phyloP scores from a whole-genome alignment of 176 grass and related monocot species.

The Carex myosuroides region DNA sequence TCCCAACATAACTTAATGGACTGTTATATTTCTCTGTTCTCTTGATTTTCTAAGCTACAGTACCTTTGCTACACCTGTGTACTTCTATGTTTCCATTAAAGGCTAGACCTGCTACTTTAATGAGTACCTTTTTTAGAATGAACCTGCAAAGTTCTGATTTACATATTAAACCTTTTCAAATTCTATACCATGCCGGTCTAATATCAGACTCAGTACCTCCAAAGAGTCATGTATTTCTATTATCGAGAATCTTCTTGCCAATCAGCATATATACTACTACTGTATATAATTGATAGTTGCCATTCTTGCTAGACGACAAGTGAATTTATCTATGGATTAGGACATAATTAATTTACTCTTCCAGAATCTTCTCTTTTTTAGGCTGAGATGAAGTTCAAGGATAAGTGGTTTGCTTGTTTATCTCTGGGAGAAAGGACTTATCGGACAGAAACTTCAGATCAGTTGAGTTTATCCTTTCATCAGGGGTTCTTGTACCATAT shows the following conservation, averaged over 20 bases:
- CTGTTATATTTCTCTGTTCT: background rate
- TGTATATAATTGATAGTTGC: background rate
- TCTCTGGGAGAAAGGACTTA: constrained; percentile 88
- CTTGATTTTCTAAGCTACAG: background rate
- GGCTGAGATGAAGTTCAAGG: constrained; percentile 94
- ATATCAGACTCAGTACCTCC: no score
- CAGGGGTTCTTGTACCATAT: background rate
- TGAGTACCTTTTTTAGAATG: background rate
- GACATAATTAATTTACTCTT: background rate
- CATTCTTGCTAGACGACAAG: background rate
- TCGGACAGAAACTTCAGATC: constrained; percentile 72
- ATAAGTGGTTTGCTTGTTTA: constrained; percentile 89
- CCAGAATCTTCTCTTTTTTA: constrained; percentile 18
- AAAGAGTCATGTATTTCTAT: background rate
- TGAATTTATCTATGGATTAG: background rate
- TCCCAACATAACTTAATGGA: background rate
- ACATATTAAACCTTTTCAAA: background rate
- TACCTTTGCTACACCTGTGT: background rate
- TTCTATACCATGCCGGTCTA: background rate
- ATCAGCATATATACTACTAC: background rate
- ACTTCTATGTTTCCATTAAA: background rate
- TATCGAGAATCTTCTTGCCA: background rate
- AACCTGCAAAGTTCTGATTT: background rate
- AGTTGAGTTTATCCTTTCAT: constrained; percentile 30
- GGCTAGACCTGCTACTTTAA: background rate